A percentile compares a stretch with the other conserved stretches of the same genome.
Conservation (phyloP, 1,284 basidiomycete genomes). For the Porodaedalea pini region DNA sequence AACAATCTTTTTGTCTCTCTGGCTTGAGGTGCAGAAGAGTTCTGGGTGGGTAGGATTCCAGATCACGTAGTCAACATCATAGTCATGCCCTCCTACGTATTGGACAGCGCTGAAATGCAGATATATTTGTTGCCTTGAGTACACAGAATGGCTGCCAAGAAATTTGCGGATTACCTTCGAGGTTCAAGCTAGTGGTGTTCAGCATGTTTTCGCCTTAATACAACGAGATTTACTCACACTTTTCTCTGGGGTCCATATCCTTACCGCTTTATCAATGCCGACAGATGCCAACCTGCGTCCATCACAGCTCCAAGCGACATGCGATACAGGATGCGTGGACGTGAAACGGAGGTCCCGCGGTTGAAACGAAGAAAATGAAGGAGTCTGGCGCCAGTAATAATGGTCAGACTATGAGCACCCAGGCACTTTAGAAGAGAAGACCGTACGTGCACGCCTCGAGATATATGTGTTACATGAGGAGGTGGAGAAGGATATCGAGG, state of each 20-base stretch:
- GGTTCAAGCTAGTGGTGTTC: slow-evolving; percentile 53
- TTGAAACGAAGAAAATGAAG: slow-evolving; percentile 73
- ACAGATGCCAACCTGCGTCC: slow-evolving; percentile 74
- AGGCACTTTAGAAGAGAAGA: slow-evolving; percentile 9
- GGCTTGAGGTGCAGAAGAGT: slow-evolving; percentile 71
- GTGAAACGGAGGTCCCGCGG: slow-evolving; percentile 69
- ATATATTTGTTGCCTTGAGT: background rate
- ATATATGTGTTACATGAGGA: slow-evolving; percentile 61
- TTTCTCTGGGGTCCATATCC: slow-evolving; percentile 72
- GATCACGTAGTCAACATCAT: slow-evolving; percentile 71
- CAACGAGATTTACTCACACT: slow-evolving; percentile 44
- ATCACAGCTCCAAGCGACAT: slow-evolving; percentile 79
- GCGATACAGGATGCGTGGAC: slow-evolving; percentile 60
- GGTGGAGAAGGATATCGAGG: slow-evolving; percentile 66
- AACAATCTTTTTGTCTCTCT: slow-evolving; percentile 65
- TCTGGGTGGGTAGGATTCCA: slow-evolving; percentile 83
- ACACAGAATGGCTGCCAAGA: no score
- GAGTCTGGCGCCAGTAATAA: slow-evolving; percentile 44
- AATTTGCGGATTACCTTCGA: slow-evolving; percentile 46
- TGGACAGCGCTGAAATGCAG: slow-evolving; percentile 40
- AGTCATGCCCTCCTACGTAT: slow-evolving; percentile 65
- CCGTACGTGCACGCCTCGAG: slow-evolving; percentile 68
- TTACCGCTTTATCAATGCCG: slow-evolving; percentile 71
- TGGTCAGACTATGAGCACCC: slow-evolving; percentile 16
- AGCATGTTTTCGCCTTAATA: background rate